A percentile compares a stretch with the other conserved stretches of the same genome.
phyloP scores from a whole-genome alignment of 2,329 filamentous ascomycete species.

The Alternaria brassicicola region DNA sequence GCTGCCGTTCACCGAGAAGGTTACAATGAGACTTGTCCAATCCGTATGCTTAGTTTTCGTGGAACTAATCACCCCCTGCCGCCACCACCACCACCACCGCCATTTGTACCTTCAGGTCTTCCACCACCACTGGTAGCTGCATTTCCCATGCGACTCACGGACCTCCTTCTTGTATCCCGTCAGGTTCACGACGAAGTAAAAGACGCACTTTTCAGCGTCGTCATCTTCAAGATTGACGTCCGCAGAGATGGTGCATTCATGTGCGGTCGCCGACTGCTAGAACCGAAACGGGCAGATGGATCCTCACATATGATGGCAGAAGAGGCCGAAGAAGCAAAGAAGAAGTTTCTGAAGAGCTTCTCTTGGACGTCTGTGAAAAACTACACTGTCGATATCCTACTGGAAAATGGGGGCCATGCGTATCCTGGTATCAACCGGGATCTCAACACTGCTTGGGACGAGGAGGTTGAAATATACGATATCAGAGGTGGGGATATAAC shows the following conservation, averaged over 20 bases:
- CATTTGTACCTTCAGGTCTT: neutral
- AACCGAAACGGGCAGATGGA: slow-evolving; percentile 37
- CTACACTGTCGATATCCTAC: slow-evolving; percentile 40
- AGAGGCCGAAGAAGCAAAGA: slow-evolving; percentile 23
- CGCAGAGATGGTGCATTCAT: slow-evolving; percentile 42
- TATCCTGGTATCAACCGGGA: neutral
- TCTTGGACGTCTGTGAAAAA: slow-evolving; percentile 41
- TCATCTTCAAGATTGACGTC: slow-evolving; percentile 40
- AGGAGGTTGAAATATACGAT: slow-evolving; percentile 48
- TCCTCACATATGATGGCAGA: slow-evolving; percentile 24
- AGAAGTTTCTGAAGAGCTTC: slow-evolving; percentile 36
- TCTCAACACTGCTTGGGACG: slow-evolving; percentile 29
- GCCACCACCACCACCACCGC: neutral
- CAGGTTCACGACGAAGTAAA: slow-evolving; percentile 38
- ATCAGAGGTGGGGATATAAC: slow-evolving; percentile 29
- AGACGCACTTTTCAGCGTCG: slow-evolving; percentile 37
- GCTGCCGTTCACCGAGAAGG: slow-evolving; percentile 10
- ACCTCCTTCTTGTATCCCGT: slow-evolving; percentile 35
- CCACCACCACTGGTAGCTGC: neutral
- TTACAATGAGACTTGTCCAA: neutral
- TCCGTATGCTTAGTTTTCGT: neutral
- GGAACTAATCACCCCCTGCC: neutral
- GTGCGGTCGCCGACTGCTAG: slow-evolving; percentile 40
- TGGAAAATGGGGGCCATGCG: slow-evolving; percentile 27
- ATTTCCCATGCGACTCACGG: slow-evolving; percentile 27